These are phyloP conservation scores for Sporothrix brasiliensis DNA, from an alignment of 2,329 filamentous ascomycete genomes.

Conservation along the genomic window DNA sequence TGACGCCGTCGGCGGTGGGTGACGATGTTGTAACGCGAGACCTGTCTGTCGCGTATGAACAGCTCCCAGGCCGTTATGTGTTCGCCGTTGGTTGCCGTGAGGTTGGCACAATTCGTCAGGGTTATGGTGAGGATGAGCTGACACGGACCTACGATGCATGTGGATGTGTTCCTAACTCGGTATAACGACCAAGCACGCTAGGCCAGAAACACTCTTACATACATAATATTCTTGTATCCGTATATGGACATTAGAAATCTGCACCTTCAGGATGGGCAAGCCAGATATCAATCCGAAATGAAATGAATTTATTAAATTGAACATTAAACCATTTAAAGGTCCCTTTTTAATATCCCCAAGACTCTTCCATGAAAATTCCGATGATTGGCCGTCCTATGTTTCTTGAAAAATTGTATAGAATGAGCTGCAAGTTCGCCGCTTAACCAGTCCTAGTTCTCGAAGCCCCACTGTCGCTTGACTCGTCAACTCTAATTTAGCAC, in stretches of 20 bases:
- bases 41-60: background rate
- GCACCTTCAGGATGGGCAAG: background rate
- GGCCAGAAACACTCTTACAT: background rate
- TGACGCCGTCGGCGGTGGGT: background rate
- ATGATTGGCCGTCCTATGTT: background rate
- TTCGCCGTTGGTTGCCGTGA: constrained; percentile 4
- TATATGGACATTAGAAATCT: background rate
- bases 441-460: background rate
- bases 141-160: background rate
- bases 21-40: background rate
- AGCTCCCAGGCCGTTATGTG: background rate
- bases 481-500: constrained; percentile 23
- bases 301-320: background rate
- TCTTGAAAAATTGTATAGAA: background rate
- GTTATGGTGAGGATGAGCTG: background rate
- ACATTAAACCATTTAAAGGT: background rate
- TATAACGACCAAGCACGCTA: background rate
- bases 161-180: constrained; percentile 12
- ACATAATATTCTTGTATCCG: background rate
- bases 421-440: background rate
- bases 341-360: background rate
- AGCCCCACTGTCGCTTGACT: constrained; percentile 16
- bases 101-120: background rate
- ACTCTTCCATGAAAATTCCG: background rate
- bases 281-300: background rate